Conservation (phyloP, 768 basidiomycete species). For the Rhizopogon sp. region DNA sequence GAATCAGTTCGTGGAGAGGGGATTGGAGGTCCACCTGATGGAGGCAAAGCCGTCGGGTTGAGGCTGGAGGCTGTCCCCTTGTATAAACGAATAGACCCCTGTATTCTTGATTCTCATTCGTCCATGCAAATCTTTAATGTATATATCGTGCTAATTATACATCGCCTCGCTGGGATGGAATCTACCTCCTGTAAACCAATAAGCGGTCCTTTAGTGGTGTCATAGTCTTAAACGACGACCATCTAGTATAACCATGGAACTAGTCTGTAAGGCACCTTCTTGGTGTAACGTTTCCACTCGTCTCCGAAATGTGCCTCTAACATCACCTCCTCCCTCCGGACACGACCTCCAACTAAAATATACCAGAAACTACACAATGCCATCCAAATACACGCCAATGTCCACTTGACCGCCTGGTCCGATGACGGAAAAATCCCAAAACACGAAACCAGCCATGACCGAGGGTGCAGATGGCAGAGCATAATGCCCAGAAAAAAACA, state of each 20-base stretch:
- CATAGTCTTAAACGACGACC: background rate
- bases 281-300: conserved; percentile 5
- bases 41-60: conserved; percentile 13
- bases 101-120: background rate
- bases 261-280: conserved; percentile 4
- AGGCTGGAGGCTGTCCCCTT: background rate
- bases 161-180: too few relatives aligned
- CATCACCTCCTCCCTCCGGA: conserved; percentile 10
- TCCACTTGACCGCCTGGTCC: background rate
- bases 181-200: too few relatives aligned
- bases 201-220: too few relatives aligned
- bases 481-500: conserved; percentile 3
- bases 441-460: conserved; percentile 6
- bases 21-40: conserved; percentile 16
- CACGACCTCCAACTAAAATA: conserved; percentile 3
- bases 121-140: too few relatives aligned
- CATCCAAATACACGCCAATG: background rate
- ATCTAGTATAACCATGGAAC: conserved; percentile 7
- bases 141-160: too few relatives aligned
- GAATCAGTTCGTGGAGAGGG: conserved; percentile 14
- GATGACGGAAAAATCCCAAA: conserved; percentile 2
- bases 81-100: background rate
- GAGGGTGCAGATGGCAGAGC: background rate
- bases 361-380: background rate
- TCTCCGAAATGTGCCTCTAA: conserved; percentile 7